Evolutionary conservation across 2,329 filamentous ascomycete genomes (phyloP), one percentile per base, ranked within the genome.

Genomic region (Alternaria triticina): DNA sequence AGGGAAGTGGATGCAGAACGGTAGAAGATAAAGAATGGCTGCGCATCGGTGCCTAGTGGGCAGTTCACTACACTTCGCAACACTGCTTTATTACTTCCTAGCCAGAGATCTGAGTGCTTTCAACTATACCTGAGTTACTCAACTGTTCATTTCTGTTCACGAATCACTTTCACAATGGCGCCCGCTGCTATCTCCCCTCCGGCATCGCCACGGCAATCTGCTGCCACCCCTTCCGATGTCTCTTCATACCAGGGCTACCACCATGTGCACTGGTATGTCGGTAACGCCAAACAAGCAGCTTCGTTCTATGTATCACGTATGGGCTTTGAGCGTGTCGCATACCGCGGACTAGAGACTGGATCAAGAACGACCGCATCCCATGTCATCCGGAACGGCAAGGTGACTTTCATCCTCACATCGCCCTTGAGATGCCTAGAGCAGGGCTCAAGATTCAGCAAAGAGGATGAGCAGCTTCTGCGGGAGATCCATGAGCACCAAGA

Each of bases 211-310:
- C 65, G 62, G 12, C 67, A 67, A 9, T 63, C 70, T 23, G 64
- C 68, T 45, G 58, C 71, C 23, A 64, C 67, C n/a, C 67, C 73
- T 15, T 70, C 70, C 33, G 74, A 78, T 75, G 54, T 85, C 72
- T 72, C 82, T 72, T 65, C 81, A 77, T 94, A 97, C 83, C 88
- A 88, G 65, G 94, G 93, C 76, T 97, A 97, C 80, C 93, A 97
- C 82, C 92, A 97, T 81, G 88, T 97, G 60, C 94, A 93, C 71
- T 97, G 94, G 94, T 97, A 93, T 84, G 95, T 97, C 28, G 94
- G 94, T 77, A 98, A 98, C 78, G 94, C 95, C 73, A 97, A 97
- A 83, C 94, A 97, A 84, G 93, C 94, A 3, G 94, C 94, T 43
- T 87, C 91, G 13, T 97, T 93, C 83, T 97, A 97, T 83, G 90